Evolutionary conservation across 2,329 filamentous ascomycete genomes (phyloP).

Genomic region (Cladophialophora immunda): DNA sequence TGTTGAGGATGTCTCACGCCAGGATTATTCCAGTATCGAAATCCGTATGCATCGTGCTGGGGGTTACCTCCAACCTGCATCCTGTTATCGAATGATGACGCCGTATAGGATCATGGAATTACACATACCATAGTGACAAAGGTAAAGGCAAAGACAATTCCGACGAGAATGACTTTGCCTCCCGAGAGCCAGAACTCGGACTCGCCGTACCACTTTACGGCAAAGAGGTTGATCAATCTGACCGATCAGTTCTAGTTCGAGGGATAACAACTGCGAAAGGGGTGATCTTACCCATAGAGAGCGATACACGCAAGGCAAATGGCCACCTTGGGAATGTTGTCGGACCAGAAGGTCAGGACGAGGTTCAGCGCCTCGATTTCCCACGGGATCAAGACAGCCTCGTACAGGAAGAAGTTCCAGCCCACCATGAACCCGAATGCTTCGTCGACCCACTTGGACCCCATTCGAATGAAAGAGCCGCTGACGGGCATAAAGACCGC

Average conservation of each 20-base stretch:
- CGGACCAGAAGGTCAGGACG: constrained; percentile 51
- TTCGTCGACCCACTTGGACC: constrained; percentile 50
- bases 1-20: constrained; percentile 6
- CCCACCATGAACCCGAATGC: constrained; percentile 56
- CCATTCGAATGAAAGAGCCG: constrained; percentile 50
- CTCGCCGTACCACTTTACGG: constrained; percentile 73
- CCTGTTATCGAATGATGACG: background rate
- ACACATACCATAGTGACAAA: constrained; percentile 77
- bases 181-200: constrained; percentile 74
- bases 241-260: constrained; percentile 41
- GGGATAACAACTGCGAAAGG: background rate
- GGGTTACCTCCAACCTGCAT: constrained; percentile 72
- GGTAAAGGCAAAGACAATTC: constrained; percentile 75
- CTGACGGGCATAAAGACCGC: constrained; percentile 51
- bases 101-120: background rate
- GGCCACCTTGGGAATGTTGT: constrained; percentile 49
- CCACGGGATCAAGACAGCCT: constrained; percentile 49
- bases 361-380: constrained; percentile 53
- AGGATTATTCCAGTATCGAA: constrained; percentile 71
- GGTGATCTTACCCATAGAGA: constrained; percentile 46
- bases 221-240: constrained; percentile 69
- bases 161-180: constrained; percentile 71
- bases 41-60: constrained; percentile 72
- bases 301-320: constrained; percentile 50
- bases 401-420: constrained; percentile 57